Percentiles rank a stretch among this genome's conserved stretches.
Evolutionary conservation across 371 early-diverging fungal species (phyloP).

Genomic region (Fennellomyces sp.): DNA sequence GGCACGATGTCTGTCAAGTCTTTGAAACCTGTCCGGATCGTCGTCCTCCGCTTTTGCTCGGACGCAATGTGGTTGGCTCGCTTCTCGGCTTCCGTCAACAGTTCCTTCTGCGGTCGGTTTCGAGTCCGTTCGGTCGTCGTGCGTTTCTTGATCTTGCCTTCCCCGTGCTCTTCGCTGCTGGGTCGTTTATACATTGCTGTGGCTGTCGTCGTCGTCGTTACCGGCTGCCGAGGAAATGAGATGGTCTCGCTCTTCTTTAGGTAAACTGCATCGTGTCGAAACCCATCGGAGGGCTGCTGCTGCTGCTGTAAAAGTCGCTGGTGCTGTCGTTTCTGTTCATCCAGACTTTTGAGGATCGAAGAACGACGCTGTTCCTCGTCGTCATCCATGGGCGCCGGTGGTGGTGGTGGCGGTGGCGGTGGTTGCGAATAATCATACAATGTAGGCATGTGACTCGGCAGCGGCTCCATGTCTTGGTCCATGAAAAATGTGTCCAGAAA

Average conservation of each 20-base stretch:
- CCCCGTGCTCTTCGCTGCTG: background rate
- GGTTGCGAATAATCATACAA: slow-evolving; percentile 17
- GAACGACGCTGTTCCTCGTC: slow-evolving; percentile 39
- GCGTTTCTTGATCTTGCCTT: background rate
- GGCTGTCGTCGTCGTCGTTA: background rate
- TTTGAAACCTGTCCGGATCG: slow-evolving; percentile 83
- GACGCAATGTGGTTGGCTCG: slow-evolving; percentile 90
- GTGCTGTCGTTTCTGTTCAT: slow-evolving; percentile 34
- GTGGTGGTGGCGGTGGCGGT: background rate
- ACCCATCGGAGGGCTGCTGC: background rate
- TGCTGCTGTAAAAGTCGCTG: slow-evolving; percentile 19
- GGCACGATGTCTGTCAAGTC: slow-evolving; percentile 85
- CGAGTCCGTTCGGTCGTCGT: slow-evolving; percentile 13
- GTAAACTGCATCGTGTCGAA: slow-evolving; percentile 24
- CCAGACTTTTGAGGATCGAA: slow-evolving; percentile 37
- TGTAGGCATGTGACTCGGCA: slow-evolving; percentile 21
- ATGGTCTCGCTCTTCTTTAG: slow-evolving; percentile 33
- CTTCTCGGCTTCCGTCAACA: slow-evolving; percentile 89
- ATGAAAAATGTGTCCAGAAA: slow-evolving; percentile 48
- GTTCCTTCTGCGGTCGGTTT: slow-evolving; percentile 54
- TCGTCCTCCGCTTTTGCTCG: slow-evolving; percentile 88
- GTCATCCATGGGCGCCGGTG: slow-evolving; percentile 9
- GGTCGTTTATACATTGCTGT: background rate
- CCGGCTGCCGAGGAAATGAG: slow-evolving; percentile 3
- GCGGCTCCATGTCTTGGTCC: slow-evolving; percentile 38